Percentiles rank a stretch among this genome's conserved stretches.
Evolutionary conservation across 768 basidiomycete genomes (phyloP).

Genomic region (Psilocybe tampanensis): DNA sequence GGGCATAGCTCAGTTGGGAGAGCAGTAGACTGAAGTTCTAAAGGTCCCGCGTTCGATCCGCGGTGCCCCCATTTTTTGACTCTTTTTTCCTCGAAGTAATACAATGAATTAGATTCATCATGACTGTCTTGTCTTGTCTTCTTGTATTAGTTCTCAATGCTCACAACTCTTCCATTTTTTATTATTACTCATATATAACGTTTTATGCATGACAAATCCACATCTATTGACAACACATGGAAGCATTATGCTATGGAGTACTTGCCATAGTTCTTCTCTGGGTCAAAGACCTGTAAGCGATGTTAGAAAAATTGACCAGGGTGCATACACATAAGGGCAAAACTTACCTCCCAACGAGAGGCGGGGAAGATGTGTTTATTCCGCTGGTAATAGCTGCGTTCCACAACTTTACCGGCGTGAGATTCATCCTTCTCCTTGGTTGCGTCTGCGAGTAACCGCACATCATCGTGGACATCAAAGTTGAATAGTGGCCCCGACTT

Average conservation of each 20-base stretch:
- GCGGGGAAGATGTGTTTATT: slow-evolving; percentile 99
- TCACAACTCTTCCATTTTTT: no score
- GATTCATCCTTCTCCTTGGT: slow-evolving; percentile 98
- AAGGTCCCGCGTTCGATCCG: slow-evolving; percentile 17
- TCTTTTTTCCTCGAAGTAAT: neutral
- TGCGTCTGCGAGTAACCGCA: slow-evolving; percentile 91
- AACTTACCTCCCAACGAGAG: slow-evolving; percentile 91
- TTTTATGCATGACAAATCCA: no score
- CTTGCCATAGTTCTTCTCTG: slow-evolving; percentile 91
- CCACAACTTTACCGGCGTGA: slow-evolving; percentile 98
- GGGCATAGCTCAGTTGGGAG: slow-evolving; percentile 18
- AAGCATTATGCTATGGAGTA: slow-evolving; percentile 66
- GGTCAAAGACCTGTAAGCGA: slow-evolving; percentile 76
- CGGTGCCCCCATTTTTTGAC: slow-evolving; percentile 9
- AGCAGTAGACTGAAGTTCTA: slow-evolving; percentile 18
- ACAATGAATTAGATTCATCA: no score
- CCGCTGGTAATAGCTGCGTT: slow-evolving; percentile 91
- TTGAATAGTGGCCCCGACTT: slow-evolving; percentile 98
- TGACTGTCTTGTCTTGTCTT: no score
- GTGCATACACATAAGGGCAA: neutral
- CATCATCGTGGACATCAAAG: slow-evolving; percentile 99
- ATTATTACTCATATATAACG: no score
- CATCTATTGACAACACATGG: no score
- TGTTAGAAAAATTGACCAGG: neutral
- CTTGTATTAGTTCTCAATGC: no score